These are phyloP conservation scores for Paramecium primaurelia DNA, from an alignment of 73 alveolate genomes.

Conservation along the genomic window DNA sequence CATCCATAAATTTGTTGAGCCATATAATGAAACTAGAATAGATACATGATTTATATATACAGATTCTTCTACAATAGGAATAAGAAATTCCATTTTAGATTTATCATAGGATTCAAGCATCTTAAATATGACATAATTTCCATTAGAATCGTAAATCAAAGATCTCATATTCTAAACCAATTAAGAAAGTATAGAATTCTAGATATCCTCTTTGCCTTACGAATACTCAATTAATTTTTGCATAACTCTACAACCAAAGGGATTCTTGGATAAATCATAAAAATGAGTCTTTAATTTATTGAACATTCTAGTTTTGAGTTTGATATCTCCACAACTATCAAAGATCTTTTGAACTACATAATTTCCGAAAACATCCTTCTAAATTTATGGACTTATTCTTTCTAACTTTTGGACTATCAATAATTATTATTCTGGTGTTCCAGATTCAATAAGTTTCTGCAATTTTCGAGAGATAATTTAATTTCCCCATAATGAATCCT, in stretches of 20 bases:
- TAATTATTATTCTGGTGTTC: neutral
- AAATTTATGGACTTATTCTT: constrained; percentile 7
- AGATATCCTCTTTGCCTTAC: neutral
- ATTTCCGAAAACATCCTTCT: constrained; percentile 42
- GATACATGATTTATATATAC: neutral
- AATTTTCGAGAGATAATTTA: constrained; percentile 6
- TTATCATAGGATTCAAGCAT: constrained; percentile 36
- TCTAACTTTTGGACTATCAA: constrained; percentile 16
- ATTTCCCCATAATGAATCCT: constrained; percentile 38
- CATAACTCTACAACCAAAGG: constrained; percentile 51
- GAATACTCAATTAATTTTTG: constrained; percentile 5
- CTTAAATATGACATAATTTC: constrained; percentile 30
- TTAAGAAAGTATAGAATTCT: neutral
- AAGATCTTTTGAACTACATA: constrained; percentile 37
- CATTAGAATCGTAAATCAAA: constrained; percentile 31
- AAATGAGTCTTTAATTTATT: constrained; percentile 13
- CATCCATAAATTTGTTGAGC: constrained; percentile 27
- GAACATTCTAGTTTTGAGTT: constrained; percentile 11
- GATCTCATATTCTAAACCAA: neutral
- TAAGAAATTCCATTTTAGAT: constrained; percentile 16
- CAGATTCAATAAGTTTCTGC: neutral
- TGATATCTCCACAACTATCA: constrained; percentile 8
- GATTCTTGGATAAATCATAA: constrained; percentile 25
- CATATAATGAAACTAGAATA: constrained; percentile 38
- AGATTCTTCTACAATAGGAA: constrained; percentile 37